Base-by-base conservation (phyloP, 441 rosid species). In the Raphanus hybrid region DNA sequence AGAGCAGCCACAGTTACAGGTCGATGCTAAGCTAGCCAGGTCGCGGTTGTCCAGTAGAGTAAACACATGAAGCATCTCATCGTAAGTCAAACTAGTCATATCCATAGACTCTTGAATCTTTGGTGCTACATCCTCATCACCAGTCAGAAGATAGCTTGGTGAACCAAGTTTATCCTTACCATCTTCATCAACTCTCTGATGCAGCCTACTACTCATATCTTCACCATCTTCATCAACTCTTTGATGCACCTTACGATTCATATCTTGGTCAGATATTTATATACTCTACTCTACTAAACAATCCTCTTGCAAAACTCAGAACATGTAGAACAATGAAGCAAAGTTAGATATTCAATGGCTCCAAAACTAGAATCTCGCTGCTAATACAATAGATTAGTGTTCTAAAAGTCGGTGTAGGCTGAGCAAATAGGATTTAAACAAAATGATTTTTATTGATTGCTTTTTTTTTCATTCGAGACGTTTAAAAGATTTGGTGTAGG, bases 41-140 rank as follows among this genome's bases (percentile, higher is more conserved):
- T 96, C 97, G 7, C 92, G 86, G 76, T 90, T 86, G 86, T 85
- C 92, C 82, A 93, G 75, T 68, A 84, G 83, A 1, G 97, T 88
- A 84, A 92, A 90, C 75, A 93, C 76, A 78, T 87, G 91, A 80
- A 96, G 82, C 75, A 89, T 90, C 0, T 86, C 85, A 71, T 96
- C 99, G 86, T 89, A 87, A 48, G 97, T 92, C 87, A 96, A 82
- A 76, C 82, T 70, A 66, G 89, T 92, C 97, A 97, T 91, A 81
- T 92, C 88, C 57, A 88, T 89, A 74, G 23, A 57, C 54, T 66
- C 85, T 75, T 79, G 79, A 15, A 69, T 39, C 71, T 74, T 82
- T 27, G 82, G 76, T 57, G 74, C 80, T 81, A 79, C 77, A 73
- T 79, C 86, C 50, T 78, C 90, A 34, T 34, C 39, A 34, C 39